Evolutionary conservation across 176 grass and related monocot genomes (phyloP).

Genomic region (Lolium rigidum): DNA sequence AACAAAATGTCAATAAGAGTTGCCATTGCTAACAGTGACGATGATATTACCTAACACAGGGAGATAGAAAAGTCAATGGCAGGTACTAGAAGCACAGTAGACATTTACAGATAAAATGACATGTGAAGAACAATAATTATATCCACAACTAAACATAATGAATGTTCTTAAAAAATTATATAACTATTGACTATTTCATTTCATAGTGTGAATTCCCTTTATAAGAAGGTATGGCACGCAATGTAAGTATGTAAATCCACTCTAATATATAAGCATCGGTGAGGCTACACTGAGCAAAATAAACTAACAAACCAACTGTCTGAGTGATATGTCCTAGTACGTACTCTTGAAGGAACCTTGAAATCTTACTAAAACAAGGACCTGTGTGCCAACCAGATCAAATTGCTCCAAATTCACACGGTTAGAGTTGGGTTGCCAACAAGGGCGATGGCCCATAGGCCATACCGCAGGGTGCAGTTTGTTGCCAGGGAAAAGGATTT

Average conservation of each 20-base stretch:
- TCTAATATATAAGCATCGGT: neutral
- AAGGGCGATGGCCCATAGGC: neutral
- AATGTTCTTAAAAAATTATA: neutral
- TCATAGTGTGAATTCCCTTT: neutral
- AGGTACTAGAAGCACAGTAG: constrained; percentile 26
- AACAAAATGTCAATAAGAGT: constrained; percentile 92
- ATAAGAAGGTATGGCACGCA: neutral
- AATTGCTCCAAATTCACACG: neutral
- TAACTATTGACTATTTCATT: neutral
- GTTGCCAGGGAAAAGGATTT: neutral
- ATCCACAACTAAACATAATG: neutral
- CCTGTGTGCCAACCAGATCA: neutral
- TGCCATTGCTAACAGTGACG: constrained; percentile 86
- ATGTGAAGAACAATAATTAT: constrained; percentile 14
- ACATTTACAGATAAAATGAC: constrained; percentile 25
- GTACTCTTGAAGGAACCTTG: neutral
- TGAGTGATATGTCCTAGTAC: neutral
- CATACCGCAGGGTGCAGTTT: neutral
- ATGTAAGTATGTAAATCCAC: neutral
- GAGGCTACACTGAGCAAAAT: neutral
- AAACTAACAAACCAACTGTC: neutral
- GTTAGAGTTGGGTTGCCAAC: neutral
- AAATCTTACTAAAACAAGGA: neutral
- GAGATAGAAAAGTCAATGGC: constrained; percentile 34
- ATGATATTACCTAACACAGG: constrained; percentile 78